phyloP scores from a whole-genome alignment of 2,329 filamentous ascomycete genomes.

The Thielaviopsis musarum region DNA sequence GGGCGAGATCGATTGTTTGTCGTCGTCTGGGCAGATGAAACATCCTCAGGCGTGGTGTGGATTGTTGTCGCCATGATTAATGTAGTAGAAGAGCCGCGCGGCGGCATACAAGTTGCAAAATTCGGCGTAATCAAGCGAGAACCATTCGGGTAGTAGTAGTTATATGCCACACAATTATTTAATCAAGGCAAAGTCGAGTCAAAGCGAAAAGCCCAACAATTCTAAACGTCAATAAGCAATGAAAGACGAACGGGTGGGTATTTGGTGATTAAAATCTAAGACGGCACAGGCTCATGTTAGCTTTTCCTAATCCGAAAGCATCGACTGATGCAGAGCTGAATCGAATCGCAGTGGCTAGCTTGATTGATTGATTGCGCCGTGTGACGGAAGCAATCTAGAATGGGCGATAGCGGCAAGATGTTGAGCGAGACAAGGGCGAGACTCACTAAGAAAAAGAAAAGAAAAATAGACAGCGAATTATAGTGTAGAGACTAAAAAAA shows the following conservation, averaged over 20 bases:
- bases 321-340: neutral
- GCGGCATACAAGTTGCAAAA: conserved; percentile 4
- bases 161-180: neutral
- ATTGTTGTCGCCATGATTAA: conserved; percentile 8
- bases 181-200: neutral
- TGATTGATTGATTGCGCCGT: neutral
- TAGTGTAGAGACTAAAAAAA: neutral
- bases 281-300: neutral
- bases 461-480: conserved; percentile 7
- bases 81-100: conserved; percentile 7
- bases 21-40: neutral
- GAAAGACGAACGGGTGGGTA: neutral
- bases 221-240: neutral
- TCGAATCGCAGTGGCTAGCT: neutral
- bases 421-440: neutral
- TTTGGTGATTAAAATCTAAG: conserved; percentile 1
- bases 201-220: neutral
- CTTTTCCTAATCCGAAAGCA: neutral
- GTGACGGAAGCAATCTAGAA: neutral
- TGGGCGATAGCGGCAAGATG: neutral
- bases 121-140: neutral
- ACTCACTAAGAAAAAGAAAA: conserved; percentile 7
- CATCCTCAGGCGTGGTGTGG: neutral
- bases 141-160: conserved; percentile 6
- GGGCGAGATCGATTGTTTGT: conserved; percentile 6